These are phyloP conservation scores for Balakata baccata DNA, from an alignment of 345 rosid species.

Conservation along the genomic window DNA sequence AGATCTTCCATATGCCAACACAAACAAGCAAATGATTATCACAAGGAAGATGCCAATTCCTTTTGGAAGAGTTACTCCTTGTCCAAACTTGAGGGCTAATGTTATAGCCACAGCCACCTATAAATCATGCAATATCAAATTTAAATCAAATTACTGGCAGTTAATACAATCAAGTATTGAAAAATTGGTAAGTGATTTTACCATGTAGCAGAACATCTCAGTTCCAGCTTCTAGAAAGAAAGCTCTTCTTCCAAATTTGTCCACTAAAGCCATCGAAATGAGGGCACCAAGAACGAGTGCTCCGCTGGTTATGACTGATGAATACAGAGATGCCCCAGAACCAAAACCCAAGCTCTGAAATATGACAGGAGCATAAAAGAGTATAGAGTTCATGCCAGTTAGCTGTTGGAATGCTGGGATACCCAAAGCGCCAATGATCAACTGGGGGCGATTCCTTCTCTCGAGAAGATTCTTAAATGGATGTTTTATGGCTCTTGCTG, in stretches of 20 bases:
- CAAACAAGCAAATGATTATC: slow-evolving; percentile 18
- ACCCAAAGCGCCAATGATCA: slow-evolving; percentile 22
- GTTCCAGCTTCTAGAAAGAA: slow-evolving; percentile 46
- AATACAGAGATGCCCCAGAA: slow-evolving; percentile 34
- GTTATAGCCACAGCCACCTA: slow-evolving; percentile 25
- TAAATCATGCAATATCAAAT: not conserved
- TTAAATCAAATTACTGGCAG: not conserved
- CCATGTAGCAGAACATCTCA: slow-evolving; percentile 41
- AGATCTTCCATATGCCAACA: slow-evolving; percentile 29
- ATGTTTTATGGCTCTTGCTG: slow-evolving; percentile 32
- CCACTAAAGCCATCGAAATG: slow-evolving; percentile 31
- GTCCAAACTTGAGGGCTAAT: slow-evolving; percentile 20
- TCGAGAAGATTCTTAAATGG: slow-evolving; percentile 32
- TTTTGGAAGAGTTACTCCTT: slow-evolving; percentile 21
- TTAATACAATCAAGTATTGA: too few relatives aligned
- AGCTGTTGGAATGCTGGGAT: slow-evolving; percentile 49
- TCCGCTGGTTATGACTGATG: slow-evolving; percentile 42
- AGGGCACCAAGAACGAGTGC: slow-evolving; percentile 27
- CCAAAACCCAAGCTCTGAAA: slow-evolving; percentile 51
- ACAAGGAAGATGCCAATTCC: slow-evolving; percentile 22
- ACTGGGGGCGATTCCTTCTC: slow-evolving; percentile 31
- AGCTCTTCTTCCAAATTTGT: slow-evolving; percentile 40
- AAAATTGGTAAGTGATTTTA: not conserved
- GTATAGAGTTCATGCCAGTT: slow-evolving; percentile 48
- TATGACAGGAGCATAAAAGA: slow-evolving; percentile 50